Evolutionary conservation across 441 rosid genomes (phyloP), one percentile per base, ranked within the genome.

Genomic region (Corymbia citriodora): DNA sequence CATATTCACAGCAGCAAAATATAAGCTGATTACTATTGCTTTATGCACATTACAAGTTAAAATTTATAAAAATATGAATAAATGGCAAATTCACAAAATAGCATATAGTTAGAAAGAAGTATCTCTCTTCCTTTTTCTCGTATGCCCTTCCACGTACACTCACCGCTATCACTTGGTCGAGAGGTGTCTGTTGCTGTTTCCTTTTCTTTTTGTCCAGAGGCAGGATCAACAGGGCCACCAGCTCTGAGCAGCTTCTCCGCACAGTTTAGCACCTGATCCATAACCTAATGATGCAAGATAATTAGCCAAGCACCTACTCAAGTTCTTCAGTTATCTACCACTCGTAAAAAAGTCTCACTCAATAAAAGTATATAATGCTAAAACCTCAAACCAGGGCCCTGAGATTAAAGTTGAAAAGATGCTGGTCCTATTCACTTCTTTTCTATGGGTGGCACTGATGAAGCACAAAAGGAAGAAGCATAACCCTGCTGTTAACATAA

Each of bases 261-360:
- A 90, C 96, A 96, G 89, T 92, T 93, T 89, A 98, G 95, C 90
- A 97, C 93, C 94, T 95, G 98, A 91, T 94, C 97, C 92, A 93
- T 95, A 94, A 89, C 94, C 97, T 93, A 96, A 89, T 87, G 91
- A 82, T n/a, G 95, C 89, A 95, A 93, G 96, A 90, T 83, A 79
- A 79, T 79, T 79, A 79, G 85, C n/a, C 85, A 79, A 45, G 52
- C 53, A 45, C 52, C 52, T 79, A 79, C 29, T 19, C 50, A 40
- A n/a, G 85, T 79, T 79, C 85, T 23, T 23, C 85, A 23, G 52
- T 40, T 14, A 74, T 74, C 52, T 40, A 74, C 52, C 85, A 40
- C 9, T 74, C 25, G 27, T 74, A 21, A 14, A 40, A 74, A 33
- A 21, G 10, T 48, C n/a, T 40, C 52, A 23, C 50, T 74, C 85